Conservation (phyloP, 2,329 filamentous ascomycete genomes). For the Diplodia scrobiculata region DNA sequence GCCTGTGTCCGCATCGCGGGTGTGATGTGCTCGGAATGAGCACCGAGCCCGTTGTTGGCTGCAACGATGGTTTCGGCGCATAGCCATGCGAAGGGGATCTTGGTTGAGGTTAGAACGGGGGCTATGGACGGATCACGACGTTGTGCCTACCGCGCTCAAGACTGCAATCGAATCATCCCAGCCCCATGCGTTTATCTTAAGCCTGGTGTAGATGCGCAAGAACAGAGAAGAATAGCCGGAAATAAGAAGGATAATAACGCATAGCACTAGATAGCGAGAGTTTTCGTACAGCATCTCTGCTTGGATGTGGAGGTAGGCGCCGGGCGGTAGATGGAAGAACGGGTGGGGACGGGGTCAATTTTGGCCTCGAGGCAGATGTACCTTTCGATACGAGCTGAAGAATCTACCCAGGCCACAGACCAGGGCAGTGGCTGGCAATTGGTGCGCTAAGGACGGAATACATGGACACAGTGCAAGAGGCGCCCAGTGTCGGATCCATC, state of each 20-base stretch:
- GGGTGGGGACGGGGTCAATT: too few relatives aligned
- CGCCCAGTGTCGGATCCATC: slow-evolving; percentile 31
- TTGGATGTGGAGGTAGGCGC: neutral
- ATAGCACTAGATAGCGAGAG: neutral
- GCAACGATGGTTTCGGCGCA: neutral
- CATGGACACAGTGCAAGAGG: too few relatives aligned
- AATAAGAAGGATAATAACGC: neutral
- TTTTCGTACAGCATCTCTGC: neutral
- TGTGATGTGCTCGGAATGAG: neutral
- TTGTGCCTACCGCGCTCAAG: neutral
- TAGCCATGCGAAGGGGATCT: neutral
- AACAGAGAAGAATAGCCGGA: neutral
- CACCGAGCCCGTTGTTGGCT: neutral
- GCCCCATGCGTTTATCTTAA: neutral
- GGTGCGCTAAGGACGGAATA: too few relatives aligned
- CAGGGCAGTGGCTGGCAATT: too few relatives aligned
- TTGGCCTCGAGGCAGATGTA: too few relatives aligned
- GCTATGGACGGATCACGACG: neutral
- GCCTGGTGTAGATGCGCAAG: neutral
- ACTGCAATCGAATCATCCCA: neutral
- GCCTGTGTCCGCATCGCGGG: neutral
- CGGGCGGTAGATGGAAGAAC: too few relatives aligned
- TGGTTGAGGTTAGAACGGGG: neutral
- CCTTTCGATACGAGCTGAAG: too few relatives aligned
- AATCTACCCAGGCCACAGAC: too few relatives aligned